A percentile compares a stretch with the other conserved stretches of the same genome.
phyloP scores from a whole-genome alignment of 2,329 filamentous ascomycete species.

The Diaporthe citrichinensis region DNA sequence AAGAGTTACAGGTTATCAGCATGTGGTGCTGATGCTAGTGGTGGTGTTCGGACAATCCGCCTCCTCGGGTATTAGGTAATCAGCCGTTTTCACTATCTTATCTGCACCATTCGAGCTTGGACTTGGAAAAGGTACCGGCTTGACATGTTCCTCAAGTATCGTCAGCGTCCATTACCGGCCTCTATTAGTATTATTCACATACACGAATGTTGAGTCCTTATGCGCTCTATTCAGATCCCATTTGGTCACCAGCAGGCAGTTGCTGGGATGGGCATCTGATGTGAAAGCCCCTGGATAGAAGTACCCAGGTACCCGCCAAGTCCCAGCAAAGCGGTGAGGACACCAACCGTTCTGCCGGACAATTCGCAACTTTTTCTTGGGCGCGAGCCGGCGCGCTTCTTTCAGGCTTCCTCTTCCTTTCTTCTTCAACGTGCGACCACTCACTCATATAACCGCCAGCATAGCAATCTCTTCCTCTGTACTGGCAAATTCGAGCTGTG shows the following conservation, averaged over 20 bases:
- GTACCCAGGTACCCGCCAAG: not conserved
- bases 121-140: not conserved
- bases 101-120: not conserved
- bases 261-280: not conserved
- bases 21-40: not conserved
- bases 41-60: not conserved
- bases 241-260: no score
- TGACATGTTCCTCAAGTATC: not conserved
- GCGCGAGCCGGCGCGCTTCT: not conserved
- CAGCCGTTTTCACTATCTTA: not conserved
- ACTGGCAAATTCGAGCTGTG: slow-evolving; percentile 67
- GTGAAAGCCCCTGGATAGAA: not conserved
- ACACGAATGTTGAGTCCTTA: not conserved
- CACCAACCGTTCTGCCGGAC: slow-evolving; percentile 4
- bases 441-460: slow-evolving; percentile 55
- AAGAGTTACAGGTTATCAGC: no score
- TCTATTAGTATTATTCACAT: not conserved
- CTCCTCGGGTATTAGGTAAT: slow-evolving; percentile 17
- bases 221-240: not conserved
- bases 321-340: slow-evolving; percentile 33
- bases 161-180: not conserved
- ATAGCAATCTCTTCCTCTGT: slow-evolving; percentile 52
- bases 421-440: slow-evolving; percentile 50
- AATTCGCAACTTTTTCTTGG: slow-evolving; percentile 36
- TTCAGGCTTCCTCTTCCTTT: slow-evolving; percentile 24